phyloP scores from a whole-genome alignment of 139 green algal species.

The Nannochloris sp. region DNA sequence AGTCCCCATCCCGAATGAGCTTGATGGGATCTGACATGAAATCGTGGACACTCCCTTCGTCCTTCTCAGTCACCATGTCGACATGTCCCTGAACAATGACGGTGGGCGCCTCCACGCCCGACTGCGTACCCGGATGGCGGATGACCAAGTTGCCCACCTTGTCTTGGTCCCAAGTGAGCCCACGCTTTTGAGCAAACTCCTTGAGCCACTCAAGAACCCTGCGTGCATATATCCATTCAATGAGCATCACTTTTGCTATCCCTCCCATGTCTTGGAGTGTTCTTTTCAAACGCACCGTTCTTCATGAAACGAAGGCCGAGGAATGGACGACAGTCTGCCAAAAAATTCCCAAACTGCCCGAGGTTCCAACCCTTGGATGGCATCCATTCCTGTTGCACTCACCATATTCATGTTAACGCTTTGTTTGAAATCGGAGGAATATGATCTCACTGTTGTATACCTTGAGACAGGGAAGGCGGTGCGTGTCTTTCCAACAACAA shows the following conservation, averaged over 20 bases:
- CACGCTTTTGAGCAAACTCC: slow-evolving; percentile 42
- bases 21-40: slow-evolving; percentile 48
- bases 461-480: too few relatives aligned
- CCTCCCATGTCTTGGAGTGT: neutral
- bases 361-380: slow-evolving; percentile 23
- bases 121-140: slow-evolving; percentile 36
- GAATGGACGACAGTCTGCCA: slow-evolving; percentile 33
- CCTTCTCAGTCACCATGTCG: slow-evolving; percentile 69
- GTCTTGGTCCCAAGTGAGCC: slow-evolving; percentile 49
- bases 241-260: neutral
- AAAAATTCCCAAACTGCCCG: slow-evolving; percentile 34
- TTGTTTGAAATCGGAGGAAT: too few relatives aligned
- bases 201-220: slow-evolving; percentile 57
- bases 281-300: neutral
- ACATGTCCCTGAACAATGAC: slow-evolving; percentile 68
- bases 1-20: slow-evolving; percentile 43
- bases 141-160: slow-evolving; percentile 64
- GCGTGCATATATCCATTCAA: neutral
- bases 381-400: neutral
- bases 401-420: neutral
- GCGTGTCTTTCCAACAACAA: too few relatives aligned
- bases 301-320: slow-evolving; percentile 54
- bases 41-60: slow-evolving; percentile 40
- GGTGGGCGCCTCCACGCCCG: slow-evolving; percentile 44
- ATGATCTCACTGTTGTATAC: too few relatives aligned